phyloP scores from a whole-genome alignment of 2,329 filamentous ascomycete genomes.

The Leptographium lundbergii region DNA sequence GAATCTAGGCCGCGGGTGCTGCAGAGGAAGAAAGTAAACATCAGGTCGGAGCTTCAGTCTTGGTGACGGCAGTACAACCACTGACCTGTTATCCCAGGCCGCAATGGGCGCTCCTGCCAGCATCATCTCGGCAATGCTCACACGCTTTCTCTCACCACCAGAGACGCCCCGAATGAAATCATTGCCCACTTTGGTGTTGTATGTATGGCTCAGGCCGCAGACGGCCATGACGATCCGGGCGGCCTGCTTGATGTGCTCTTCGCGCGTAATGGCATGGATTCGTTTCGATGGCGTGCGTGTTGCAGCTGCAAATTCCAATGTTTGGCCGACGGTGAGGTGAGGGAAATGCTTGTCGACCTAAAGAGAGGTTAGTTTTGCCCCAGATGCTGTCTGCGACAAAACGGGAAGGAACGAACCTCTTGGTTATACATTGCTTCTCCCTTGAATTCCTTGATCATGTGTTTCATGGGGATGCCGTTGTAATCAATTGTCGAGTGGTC shows the following conservation, averaged over 20 bases:
- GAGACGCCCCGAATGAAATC: constrained; percentile 49
- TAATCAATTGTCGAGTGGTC: constrained; percentile 44
- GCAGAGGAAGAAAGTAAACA: background rate
- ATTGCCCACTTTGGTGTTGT: constrained; percentile 55
- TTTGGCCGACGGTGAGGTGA: constrained; percentile 53
- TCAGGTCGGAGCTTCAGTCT: background rate
- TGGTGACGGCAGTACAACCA: background rate
- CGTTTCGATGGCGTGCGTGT: background rate
- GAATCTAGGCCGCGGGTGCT: constrained; percentile 50
- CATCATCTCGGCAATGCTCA: constrained; percentile 62
- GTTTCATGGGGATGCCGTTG: constrained; percentile 40
- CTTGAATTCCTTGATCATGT: constrained; percentile 47
- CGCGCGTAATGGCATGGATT: background rate
- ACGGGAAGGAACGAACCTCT: constrained; percentile 26
- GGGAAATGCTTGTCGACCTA: constrained; percentile 50
- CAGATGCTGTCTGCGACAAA: background rate
- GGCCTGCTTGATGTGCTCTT: background rate
- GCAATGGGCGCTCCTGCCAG: constrained; percentile 45
- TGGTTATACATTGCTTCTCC: constrained; percentile 64
- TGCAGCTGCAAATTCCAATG: constrained; percentile 38
- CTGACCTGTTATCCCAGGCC: constrained; percentile 55
- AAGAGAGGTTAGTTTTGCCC: background rate
- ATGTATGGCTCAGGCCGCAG: constrained; percentile 56
- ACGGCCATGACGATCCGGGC: constrained; percentile 41
- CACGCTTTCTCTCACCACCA: constrained; percentile 58